Evolutionary conservation across 495 filamentous ascomycete species (phyloP), one percentile per base, ranked within the genome.

Genomic region (Hypoxylon fragiforme): DNA sequence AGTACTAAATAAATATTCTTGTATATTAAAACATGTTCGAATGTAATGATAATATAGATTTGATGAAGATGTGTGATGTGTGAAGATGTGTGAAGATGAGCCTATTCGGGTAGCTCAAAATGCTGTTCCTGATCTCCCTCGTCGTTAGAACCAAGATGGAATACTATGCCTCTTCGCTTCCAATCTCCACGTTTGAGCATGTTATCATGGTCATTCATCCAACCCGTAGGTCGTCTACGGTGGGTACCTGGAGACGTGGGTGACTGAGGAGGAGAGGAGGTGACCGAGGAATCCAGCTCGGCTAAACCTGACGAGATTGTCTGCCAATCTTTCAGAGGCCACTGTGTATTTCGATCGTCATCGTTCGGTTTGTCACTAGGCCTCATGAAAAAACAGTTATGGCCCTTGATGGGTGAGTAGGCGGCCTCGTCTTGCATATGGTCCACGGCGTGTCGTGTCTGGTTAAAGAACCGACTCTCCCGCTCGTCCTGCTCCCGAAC

Each of bases 141-240:
- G 0, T 64, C 49, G 2, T 56, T 38, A 1, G 51, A 43, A n/a
- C 65, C 63, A 16, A 66, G 52, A 18, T 65, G 60, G 56, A 79
- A 79, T 44, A 79, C 70, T 46, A 79, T 74, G 21, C 76, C 76
- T 14, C 70, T 50, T 15, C 76, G 63, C 65, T 79, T 79, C 76
- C 76, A 79, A 9, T 67, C 74, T 9, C 75, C 76, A 0, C 76
- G 63, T 62, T 71, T 74, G 11, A 77, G 57, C 36, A 73, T 71
- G 18, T 69, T 57, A 13, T 76, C 73, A 26, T 60, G 55, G 8
- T 69, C 69, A 38, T 60, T 50, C 46, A 65, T 60, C 58, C 62
- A 65, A 0, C 61, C 39, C 6, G 59, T 59, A n/a, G 60, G 63
- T 11, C 64, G 64, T 35, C 65, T 44, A 5, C 55, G 51, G 14